phyloP scores from a whole-genome alignment of 805 yeast species.

The Pichia californica region DNA sequence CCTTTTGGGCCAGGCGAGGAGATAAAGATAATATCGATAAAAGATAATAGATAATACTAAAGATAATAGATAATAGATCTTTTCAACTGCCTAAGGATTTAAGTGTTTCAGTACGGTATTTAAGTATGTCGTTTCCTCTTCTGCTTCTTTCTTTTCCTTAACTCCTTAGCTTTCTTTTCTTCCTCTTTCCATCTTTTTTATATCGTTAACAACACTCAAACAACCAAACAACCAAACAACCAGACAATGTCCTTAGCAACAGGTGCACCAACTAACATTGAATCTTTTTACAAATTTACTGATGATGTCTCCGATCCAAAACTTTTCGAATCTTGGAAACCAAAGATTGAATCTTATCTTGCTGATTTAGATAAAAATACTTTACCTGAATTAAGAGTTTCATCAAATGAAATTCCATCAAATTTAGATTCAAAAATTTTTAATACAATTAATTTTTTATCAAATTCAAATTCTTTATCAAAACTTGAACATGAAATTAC shows the following conservation, averaged over 20 bases:
- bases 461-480: constrained; percentile 27
- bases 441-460: constrained; percentile 32
- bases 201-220: no score
- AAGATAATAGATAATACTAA: no score
- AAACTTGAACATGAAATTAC: constrained; percentile 38
- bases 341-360: constrained; percentile 39
- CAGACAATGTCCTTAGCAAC: constrained; percentile 8
- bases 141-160: no score
- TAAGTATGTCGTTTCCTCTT: no score
- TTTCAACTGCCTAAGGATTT: no score
- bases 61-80: no score
- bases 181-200: no score
- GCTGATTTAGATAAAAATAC: constrained; percentile 24
- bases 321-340: constrained; percentile 38
- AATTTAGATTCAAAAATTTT: constrained; percentile 30
- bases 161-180: no score
- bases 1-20: not conserved
- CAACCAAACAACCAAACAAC: no score
- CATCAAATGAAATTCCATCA: constrained; percentile 28
- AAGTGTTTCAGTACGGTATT: no score
- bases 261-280: constrained; percentile 25
- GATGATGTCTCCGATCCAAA: constrained; percentile 32
- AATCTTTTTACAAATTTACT: constrained; percentile 25
- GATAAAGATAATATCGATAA: not conserved
- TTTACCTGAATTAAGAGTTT: constrained; percentile 25